Evolutionary conservation across 371 early-diverging fungal genomes (phyloP).

Genomic region (Syncephalastrum contaminatum): DNA sequence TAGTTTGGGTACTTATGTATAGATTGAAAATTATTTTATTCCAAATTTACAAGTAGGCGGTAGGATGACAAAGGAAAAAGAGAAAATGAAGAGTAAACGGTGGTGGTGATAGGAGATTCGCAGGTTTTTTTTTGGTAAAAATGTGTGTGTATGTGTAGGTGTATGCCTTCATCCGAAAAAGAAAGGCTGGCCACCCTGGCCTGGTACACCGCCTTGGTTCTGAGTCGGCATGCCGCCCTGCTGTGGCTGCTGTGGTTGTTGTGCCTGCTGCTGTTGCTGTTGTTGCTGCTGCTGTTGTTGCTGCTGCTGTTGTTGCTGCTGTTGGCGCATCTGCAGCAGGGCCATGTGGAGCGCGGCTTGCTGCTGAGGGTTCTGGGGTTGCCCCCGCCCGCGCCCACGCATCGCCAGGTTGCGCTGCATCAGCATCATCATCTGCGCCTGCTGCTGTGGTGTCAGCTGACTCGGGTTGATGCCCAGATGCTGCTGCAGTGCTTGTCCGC

Average conservation of each 20-base stretch:
- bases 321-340: constrained; percentile 1
- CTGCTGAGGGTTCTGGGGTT: constrained; percentile 5
- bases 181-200: too few species aligned
- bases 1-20: too few species aligned
- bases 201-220: too few species aligned
- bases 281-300: constrained; percentile 20
- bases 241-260: constrained; percentile 10
- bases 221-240: neutral
- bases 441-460: constrained; percentile 30
- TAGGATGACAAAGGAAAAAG: too few species aligned
- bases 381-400: constrained; percentile 34
- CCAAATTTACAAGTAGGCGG: too few species aligned
- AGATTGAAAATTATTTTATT: too few species aligned
- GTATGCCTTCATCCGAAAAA: too few species aligned
- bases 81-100: too few species aligned
- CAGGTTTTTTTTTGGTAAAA: too few species aligned
- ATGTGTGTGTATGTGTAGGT: too few species aligned
- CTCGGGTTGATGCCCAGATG: constrained; percentile 16
- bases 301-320: constrained; percentile 7
- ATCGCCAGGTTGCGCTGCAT: constrained; percentile 24
- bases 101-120: too few species aligned
- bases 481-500: too few species aligned
- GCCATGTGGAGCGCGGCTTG: neutral
- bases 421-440: constrained; percentile 36
- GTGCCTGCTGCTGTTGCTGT: constrained; percentile 27